Conservation (phyloP, 352 stramenopile species). For the Pythium myriotylum region DNA sequence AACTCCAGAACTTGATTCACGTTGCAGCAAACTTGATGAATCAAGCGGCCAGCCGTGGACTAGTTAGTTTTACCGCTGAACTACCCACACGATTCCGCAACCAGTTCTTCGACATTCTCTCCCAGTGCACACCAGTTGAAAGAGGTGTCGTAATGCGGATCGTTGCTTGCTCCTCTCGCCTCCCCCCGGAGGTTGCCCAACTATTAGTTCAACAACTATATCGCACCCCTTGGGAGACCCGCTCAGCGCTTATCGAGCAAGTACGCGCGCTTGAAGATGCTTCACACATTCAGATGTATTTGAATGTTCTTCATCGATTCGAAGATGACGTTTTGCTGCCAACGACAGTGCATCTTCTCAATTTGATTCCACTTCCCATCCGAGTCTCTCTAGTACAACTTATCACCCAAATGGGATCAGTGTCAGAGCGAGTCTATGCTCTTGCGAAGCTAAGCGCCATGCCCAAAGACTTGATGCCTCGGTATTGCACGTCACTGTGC, state of each 20-base stretch:
- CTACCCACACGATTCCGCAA: constrained; percentile 41
- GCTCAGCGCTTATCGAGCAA: constrained; percentile 65
- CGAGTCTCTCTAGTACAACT: constrained; percentile 37
- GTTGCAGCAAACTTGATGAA: constrained; percentile 73
- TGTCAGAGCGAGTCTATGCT: constrained; percentile 15
- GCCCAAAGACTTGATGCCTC: constrained; percentile 41
- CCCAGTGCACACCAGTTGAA: constrained; percentile 39
- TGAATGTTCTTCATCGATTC: constrained; percentile 40
- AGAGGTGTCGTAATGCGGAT: constrained; percentile 65
- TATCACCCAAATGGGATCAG: constrained; percentile 9
- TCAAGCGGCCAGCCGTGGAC: constrained; percentile 63
- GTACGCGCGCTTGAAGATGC: constrained; percentile 48
- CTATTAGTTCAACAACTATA: constrained; percentile 47
- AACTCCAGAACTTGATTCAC: constrained; percentile 48
- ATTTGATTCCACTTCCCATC: constrained; percentile 36
- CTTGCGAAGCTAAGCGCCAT: constrained; percentile 43
- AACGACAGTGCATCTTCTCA: constrained; percentile 46
- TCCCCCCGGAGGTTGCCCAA: constrained; percentile 44
- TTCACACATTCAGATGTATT: constrained; percentile 38
- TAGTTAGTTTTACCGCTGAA: constrained; percentile 60
- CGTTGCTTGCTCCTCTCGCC: constrained; percentile 48
- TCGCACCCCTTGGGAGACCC: constrained; percentile 52
- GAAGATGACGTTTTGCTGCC: constrained; percentile 36
- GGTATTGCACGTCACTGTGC: constrained; percentile 41
- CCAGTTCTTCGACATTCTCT: constrained; percentile 55